Evolutionary conservation across 23 red algal species (phyloP).

Genomic region (Cyanidioschyzon merolae): DNA sequence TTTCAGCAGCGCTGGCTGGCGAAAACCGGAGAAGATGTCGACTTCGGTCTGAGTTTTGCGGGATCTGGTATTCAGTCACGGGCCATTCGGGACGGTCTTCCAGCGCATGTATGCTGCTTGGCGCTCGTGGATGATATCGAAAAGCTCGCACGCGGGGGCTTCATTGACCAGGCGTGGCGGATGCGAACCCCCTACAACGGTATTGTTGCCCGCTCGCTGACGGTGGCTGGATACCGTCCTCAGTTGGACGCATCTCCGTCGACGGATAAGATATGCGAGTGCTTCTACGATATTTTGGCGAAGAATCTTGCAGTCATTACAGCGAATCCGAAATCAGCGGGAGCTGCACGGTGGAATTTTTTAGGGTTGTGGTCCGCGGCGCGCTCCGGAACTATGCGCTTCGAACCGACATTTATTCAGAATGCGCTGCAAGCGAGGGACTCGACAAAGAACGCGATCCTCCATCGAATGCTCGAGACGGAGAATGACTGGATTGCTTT

Average conservation of each 20-base stretch:
- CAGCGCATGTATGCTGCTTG: conserved; percentile 8
- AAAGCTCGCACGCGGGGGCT: background rate
- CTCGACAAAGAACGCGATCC: background rate
- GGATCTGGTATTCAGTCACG: conserved; percentile 19
- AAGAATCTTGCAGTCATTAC: conserved; percentile 3
- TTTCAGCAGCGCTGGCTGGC: conserved; percentile 16
- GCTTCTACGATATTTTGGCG: conserved; percentile 8
- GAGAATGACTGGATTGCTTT: background rate
- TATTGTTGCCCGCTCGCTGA: background rate
- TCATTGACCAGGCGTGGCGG: background rate
- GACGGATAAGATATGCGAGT: conserved; percentile 1
- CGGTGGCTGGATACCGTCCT: background rate
- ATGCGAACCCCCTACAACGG: background rate
- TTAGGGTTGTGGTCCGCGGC: conserved; percentile 8
- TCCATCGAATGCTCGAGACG: background rate
- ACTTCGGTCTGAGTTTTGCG: background rate
- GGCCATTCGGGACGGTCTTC: conserved; percentile 16
- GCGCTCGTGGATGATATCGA: conserved; percentile 25
- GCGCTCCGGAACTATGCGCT: background rate
- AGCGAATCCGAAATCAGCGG: conserved; percentile 27
- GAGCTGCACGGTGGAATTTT: conserved; percentile 23
- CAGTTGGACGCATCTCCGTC: background rate
- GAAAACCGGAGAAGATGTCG: conserved; percentile 21
- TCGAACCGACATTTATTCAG: background rate
- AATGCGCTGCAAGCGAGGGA: background rate